Evolutionary conservation across 2,329 filamentous ascomycete genomes (phyloP), one percentile per base, ranked within the genome.

Genomic region (Colletotrichum australisinense): DNA sequence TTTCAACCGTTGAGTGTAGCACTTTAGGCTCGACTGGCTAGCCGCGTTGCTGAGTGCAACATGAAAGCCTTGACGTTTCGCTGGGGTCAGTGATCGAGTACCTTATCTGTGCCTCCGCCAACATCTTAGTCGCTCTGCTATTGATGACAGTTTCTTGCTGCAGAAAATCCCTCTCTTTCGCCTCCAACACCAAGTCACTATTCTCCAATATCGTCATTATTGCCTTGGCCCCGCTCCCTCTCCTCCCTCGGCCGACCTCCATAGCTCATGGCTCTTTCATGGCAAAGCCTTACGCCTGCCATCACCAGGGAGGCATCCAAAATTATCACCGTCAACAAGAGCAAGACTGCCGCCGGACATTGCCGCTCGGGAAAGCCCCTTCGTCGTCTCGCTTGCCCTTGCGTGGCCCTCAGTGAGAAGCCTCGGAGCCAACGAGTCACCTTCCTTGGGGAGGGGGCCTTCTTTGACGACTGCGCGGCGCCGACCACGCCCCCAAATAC

Each of bases 351-450:
- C 53, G 30, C 38, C 56, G 70, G 70, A 71, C 56, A 71, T 62
- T 35, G 26, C 56, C 60, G 60, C 56, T 30, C 16, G 24, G 24
- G 11, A 26, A 38, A 14, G 46, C 19, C 46, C 22, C 53, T 16
- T 30, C 12, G 35, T 32, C 19, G 5, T 9, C 11, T 57, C 12
- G 26, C 49, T 35, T 28, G 58, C 59, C 60, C 67, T 57, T 46
- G 28, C 49, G 30, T 7, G 12, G 46, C 56, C 24, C 16, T 28
- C 9, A 16, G 52, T 26, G 14, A 70, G 14, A 70, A 60, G 67
- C 60, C 60, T 70, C 66, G 49, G 42, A 38, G 56, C 14, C 56
- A 28, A 66, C 67, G 62, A 73, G 67, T 73, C 67, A 71, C 71
- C 38, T 62, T 56, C 71, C 67, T 26, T 60, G 46, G 12, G 30